phyloP scores from a whole-genome alignment of 345 rosid genomes.

The sweet orange (Citrus sinensis) region DVS_A1.0 CM039167.1:3819501-3820000 shows the following conservation, averaged over 20 bases:
- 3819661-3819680: conserved; percentile 81
- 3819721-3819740: conserved; percentile 60
- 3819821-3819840: conserved; percentile 5
- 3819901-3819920: neutral
- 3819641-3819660: conserved; percentile 95
- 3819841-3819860: neutral
- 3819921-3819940: neutral
- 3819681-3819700: conserved; percentile 61
- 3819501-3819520: conserved; percentile 92
- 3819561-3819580: conserved; percentile 92
- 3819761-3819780: conserved; percentile 69
- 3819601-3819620: conserved; percentile 88
- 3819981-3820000: neutral
- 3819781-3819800: conserved; percentile 77
- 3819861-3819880: neutral
- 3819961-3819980: neutral
- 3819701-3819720: conserved; percentile 62
- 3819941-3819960: neutral
- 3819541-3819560: conserved; percentile 60
- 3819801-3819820: conserved; percentile 41
- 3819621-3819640: conserved; percentile 86
- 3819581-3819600: conserved; percentile 90
- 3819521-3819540: conserved; percentile 63
- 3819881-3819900: neutral
- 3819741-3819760: conserved; percentile 80